Base-by-base conservation (phyloP, 768 basidiomycete genomes). In the Steccherinum ochraceum region DNA sequence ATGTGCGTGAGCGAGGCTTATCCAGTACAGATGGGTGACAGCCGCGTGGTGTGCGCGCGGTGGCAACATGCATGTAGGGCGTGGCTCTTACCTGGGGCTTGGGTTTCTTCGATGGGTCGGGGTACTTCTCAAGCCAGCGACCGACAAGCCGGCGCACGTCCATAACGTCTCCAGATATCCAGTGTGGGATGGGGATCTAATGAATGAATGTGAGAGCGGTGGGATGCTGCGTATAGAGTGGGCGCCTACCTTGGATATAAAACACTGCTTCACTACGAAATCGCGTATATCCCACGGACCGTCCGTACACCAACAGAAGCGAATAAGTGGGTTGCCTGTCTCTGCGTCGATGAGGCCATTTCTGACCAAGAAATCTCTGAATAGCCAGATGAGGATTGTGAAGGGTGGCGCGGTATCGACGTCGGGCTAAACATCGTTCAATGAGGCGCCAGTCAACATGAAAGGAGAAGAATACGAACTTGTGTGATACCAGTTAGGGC, bases 401-500 rank as follows among this genome's bases (percentile, higher is more conserved):
- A 94, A 97, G 1, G 72, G 71, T 11, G 93, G 91, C 0, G 93
- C 86, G 5, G 61, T 50, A 63, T 96, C 81, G 24, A 98, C 88
- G 69, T 90, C 85, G 12, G 73, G 76, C 93, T 96, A 64, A n/a
- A 50, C 25, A 46, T 3, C 42, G 21, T 12, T 21, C 13, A 23
- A 45, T 44, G 40, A 45, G 3, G 20, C 24, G 30, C 18, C n/a
- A 12, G 16, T 21, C 23, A 21, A 26, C 35, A 47, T 12, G 25
- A 40, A 23, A 48, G 24, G 25, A 63, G 48, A 40, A 45, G 24
- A 21, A 45, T 19, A 71, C 82, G 55, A 53, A 94, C 94, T 75
- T 99, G 95, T 2, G 83, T 85, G 52, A 99, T 93, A 16, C 93
- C 93, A 10, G 95, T 99, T 43, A 99, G 73, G 27, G 79, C 68